Percentiles rank a stretch among this genome's conserved stretches.
Conservation (phyloP, 2,329 filamentous ascomycete genomes). For the Penicillium sp. region DNA sequence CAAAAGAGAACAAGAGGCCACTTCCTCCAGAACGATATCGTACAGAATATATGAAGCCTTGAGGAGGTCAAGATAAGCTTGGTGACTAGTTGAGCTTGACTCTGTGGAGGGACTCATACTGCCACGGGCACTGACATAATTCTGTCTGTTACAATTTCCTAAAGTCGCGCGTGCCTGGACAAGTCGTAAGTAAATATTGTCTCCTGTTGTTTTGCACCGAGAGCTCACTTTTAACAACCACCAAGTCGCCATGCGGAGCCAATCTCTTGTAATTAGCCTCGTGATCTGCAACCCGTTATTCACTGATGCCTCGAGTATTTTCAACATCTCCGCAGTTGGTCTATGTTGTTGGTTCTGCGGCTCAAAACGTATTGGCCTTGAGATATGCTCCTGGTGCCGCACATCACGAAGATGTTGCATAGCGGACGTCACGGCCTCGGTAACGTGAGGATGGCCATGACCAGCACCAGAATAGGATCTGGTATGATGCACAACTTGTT, state of each 20-base stretch:
- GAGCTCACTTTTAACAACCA: constrained; percentile 24
- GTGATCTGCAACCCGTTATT: constrained; percentile 23
- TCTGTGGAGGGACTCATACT: constrained; percentile 25
- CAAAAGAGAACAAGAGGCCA: constrained; percentile 19
- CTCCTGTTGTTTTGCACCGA: not conserved
- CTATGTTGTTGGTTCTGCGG: constrained; percentile 26
- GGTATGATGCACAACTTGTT: constrained; percentile 2
- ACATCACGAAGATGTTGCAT: constrained; percentile 28
- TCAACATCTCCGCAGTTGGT: constrained; percentile 20
- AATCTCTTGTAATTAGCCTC: constrained; percentile 27
- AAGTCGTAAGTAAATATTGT: not conserved
- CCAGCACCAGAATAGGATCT: not conserved
- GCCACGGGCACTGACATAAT: constrained; percentile 18
- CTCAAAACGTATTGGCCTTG: constrained; percentile 28
- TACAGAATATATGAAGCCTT: constrained; percentile 35
- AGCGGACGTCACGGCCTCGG: constrained; percentile 22
- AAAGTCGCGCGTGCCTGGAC: constrained; percentile 25
- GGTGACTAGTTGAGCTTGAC: constrained; percentile 22
- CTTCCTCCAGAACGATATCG: constrained; percentile 29
- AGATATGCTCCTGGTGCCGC: constrained; percentile 24
- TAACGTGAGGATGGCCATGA: constrained; percentile 11
- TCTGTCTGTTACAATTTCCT: constrained; percentile 23
- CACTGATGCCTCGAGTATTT: constrained; percentile 20
- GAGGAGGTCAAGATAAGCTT: constrained; percentile 33
- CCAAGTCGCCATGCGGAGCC: constrained; percentile 33